Percentiles rank a stretch among this genome's conserved stretches.
phyloP scores from a whole-genome alignment of 1,284 basidiomycete genomes.

The Neotropicomus parvogracilis region DNA sequence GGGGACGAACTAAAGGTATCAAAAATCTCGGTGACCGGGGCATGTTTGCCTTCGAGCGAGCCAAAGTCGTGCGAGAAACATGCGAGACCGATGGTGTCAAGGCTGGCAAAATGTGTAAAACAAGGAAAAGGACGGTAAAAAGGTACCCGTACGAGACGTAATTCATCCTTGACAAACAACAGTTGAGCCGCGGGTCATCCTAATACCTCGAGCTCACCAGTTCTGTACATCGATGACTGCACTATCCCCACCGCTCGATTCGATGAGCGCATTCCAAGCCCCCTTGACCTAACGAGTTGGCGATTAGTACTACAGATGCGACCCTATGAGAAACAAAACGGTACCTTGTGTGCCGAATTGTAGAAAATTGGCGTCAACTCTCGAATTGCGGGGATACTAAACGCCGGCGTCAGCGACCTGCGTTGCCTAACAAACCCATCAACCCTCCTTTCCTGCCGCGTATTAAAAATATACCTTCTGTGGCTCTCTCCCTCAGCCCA shows the following conservation, averaged over 20 bases:
- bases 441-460: not conserved
- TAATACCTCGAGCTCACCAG: constrained; percentile 13
- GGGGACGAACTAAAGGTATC: constrained; percentile 28
- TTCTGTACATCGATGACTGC: constrained; percentile 50
- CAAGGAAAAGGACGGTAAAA: not conserved
- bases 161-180: constrained; percentile 42
- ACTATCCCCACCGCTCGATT: constrained; percentile 30
- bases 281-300: constrained; percentile 37
- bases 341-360: constrained; percentile 46
- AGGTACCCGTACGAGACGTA: constrained; percentile 38
- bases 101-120: constrained; percentile 29
- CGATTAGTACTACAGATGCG: not conserved
- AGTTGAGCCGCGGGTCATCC: not conserved
- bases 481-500: constrained; percentile 18
- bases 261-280: constrained; percentile 48
- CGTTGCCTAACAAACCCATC: constrained; percentile 34
- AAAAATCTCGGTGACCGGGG: constrained; percentile 44
- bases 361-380: constrained; percentile 23
- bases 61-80: constrained; percentile 45
- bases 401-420: constrained; percentile 18
- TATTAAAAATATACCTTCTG: not conserved
- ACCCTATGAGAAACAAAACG: constrained; percentile 10
- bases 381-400: constrained; percentile 12
- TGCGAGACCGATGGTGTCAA: constrained; percentile 38
- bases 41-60: constrained; percentile 39